Evolutionary conservation across 192 early-diverging fungal genomes (phyloP).

Genomic region (Dimargaris verticillata): DNA sequence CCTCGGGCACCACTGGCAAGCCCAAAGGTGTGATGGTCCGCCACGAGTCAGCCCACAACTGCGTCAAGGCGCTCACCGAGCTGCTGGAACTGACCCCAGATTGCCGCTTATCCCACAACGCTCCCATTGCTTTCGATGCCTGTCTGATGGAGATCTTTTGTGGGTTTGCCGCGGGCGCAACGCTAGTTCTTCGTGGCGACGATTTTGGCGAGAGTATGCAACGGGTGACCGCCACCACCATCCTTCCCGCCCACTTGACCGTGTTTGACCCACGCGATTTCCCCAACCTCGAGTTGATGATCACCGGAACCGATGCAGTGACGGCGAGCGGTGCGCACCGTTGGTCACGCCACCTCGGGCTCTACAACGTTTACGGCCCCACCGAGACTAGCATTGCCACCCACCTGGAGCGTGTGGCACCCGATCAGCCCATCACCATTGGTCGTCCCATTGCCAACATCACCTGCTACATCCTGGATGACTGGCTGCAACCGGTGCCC

Average conservation of each 20-base stretch:
- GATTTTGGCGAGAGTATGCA: too few relatives aligned
- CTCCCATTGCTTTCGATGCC: not conserved
- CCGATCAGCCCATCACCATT: not conserved
- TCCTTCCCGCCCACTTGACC: not conserved
- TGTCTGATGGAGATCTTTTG: not conserved
- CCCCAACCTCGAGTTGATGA: not conserved
- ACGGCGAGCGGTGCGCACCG: not conserved
- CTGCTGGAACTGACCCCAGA: not conserved
- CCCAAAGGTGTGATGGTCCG: not conserved
- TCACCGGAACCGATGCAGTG: not conserved
- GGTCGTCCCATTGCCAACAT: not conserved
- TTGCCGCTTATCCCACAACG: not conserved
- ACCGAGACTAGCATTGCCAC: not conserved
- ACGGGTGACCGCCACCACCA: too few relatives aligned
- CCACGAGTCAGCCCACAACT: not conserved
- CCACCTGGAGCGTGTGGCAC: not conserved
- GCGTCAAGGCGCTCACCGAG: not conserved
- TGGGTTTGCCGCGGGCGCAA: not conserved
- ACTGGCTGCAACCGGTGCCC: not conserved
- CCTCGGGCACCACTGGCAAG: slow-evolving; percentile 1
- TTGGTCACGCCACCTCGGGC: not conserved
- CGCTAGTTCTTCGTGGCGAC: not conserved
- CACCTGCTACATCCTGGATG: not conserved
- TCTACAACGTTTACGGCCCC: not conserved
- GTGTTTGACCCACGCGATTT: not conserved